Conservation (phyloP, 805 yeast genomes). For the Lipomyces spencermartinsiae region DNA sequence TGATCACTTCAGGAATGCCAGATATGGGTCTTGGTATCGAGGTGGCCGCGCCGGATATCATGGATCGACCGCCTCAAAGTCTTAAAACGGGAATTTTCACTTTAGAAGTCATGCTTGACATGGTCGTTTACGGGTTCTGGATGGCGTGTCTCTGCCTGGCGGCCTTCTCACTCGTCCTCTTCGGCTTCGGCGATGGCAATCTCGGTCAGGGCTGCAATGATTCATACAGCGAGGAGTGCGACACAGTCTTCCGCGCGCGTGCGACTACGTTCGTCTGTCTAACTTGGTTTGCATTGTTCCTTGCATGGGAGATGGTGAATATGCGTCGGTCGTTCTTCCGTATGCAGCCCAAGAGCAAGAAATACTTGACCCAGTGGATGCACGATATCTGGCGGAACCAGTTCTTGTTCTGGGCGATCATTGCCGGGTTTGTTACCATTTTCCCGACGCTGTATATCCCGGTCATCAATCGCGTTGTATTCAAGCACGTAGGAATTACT, state of each 20-base stretch:
- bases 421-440: constrained; percentile 70
- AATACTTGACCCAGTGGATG: constrained; percentile 40
- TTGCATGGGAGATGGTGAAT: constrained; percentile 86
- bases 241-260: constrained; percentile 71
- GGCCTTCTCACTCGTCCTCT: constrained; percentile 68
- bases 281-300: constrained; percentile 82
- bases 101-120: constrained; percentile 68
- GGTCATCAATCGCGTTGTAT: constrained; percentile 78
- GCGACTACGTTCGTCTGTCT: constrained; percentile 76
- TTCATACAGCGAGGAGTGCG: constrained; percentile 54
- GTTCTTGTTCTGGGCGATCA: constrained; percentile 79
- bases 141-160: constrained; percentile 70
- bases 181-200: constrained; percentile 67
- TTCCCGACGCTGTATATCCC: constrained; percentile 89
- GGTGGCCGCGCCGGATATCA: constrained; percentile 64
- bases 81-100: constrained; percentile 48
- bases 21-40: constrained; percentile 82
- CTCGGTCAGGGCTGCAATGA: constrained; percentile 71
- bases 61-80: constrained; percentile 62
- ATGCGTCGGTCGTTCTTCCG: constrained; percentile 72
- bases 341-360: constrained; percentile 47
- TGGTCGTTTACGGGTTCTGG: constrained; percentile 70
- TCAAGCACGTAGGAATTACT: constrained; percentile 70
- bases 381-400: constrained; percentile 75
- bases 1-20: constrained; percentile 78